phyloP scores from a whole-genome alignment of 169 alveolate species.

The Amoebophrya sp. region DNA sequence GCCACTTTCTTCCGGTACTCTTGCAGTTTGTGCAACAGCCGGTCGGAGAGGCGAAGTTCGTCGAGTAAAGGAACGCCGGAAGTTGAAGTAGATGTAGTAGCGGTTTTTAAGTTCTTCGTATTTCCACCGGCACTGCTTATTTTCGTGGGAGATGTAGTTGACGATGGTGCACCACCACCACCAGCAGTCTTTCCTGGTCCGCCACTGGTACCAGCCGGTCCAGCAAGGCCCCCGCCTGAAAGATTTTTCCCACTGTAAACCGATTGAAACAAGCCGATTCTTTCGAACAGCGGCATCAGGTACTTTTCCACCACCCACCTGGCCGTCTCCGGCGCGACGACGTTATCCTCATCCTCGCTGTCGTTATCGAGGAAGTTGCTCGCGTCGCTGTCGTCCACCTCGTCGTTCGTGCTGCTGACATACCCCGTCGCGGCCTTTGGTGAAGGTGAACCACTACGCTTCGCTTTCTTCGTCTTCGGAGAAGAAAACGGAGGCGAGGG shows the following conservation, averaged over 20 bases:
- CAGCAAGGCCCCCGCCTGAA: too few species aligned
- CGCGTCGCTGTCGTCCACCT: too few species aligned
- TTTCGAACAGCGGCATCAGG: slow-evolving; percentile 21
- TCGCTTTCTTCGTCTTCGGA: too few species aligned
- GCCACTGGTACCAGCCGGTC: too few species aligned
- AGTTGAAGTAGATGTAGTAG: not conserved
- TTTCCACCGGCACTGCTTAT: too few species aligned
- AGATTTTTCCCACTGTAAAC: not conserved
- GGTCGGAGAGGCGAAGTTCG: not conserved
- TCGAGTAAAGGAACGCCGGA: not conserved
- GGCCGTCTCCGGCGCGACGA: not conserved
- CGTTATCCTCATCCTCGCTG: not conserved
- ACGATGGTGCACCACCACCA: too few species aligned
- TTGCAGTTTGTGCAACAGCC: not conserved
- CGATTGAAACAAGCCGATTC: not conserved
- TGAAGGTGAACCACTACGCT: too few species aligned
- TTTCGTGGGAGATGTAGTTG: too few species aligned
- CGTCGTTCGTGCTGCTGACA: too few species aligned
- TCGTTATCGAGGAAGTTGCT: not conserved
- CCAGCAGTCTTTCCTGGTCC: too few species aligned
- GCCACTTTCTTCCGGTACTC: not conserved
- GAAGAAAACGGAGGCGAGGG: too few species aligned
- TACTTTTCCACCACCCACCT: not conserved
- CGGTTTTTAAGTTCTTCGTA: not conserved
- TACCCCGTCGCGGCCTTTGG: too few species aligned